Evolutionary conservation across 805 yeast genomes (phyloP), one percentile per base, ranked within the genome.

Genomic region (Yarrowia sp.): DNA sequence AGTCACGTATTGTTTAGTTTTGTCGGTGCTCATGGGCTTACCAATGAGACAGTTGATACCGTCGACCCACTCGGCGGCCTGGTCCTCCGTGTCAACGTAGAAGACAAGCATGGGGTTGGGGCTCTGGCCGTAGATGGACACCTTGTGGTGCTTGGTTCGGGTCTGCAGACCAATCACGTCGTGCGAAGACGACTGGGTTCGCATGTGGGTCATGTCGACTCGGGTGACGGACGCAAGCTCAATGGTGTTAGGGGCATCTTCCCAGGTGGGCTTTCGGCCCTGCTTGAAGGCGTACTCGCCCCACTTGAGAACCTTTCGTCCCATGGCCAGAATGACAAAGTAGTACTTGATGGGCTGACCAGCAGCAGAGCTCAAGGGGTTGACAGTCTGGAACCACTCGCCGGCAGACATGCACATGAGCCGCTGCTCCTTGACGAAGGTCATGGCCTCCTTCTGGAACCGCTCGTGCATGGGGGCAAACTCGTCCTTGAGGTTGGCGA

Each of bases 381-480:
- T 63, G 43, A 32, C 26, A 1, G 88, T 83, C 74, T 82, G 89
- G 14, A 89, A 93, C 97, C 97, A 91, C 1, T 90, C 84, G 1
- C 97, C 97, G 73, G 84, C 87, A 36, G 91, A 86, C 61, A 91
- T 78, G 74, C 87, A 88, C 69, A 89, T 77, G 56, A 89, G 86
- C 73, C 94, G 82, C 78, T 90, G 95, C 75, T 89, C 92, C 69
- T 85, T 84, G 15, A 91, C 92, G 75, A 89, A 90, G 46, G 87
- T 88, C 69, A 83, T 79, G 0, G 89, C 90, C 75, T 91, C 92
- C 14, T 78, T 75, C 11, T 82, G 75, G 69, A 89, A 79, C 40
- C 82, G 77, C 3, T 77, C 76, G 73, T 86, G 84, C 74, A 91
- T 88, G 56, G 67, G 67, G 5, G 45, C 22, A 41, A 48, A 63